Evolutionary conservation across 2,329 filamentous ascomycete genomes (phyloP).

Genomic region (Leptographium wingfieldii): DNA sequence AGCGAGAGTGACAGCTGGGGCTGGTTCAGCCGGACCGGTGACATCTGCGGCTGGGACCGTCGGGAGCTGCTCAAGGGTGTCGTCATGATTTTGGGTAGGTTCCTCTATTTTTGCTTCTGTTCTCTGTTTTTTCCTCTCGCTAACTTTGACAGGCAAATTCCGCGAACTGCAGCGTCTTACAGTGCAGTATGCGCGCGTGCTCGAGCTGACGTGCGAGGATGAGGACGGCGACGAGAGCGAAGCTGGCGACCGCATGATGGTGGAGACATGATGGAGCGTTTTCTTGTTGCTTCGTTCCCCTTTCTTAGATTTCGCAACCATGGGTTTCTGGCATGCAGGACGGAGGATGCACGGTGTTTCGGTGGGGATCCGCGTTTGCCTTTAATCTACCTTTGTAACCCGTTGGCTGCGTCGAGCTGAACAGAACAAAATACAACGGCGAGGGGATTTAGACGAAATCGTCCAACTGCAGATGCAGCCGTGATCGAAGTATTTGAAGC

Average conservation of each 20-base stretch:
- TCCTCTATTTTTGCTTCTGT: not conserved
- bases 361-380: not conserved
- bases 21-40: conserved; percentile 55
- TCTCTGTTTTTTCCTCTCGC: not conserved
- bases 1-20: conserved; percentile 27
- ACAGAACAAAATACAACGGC: not conserved
- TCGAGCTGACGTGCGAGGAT: conserved; percentile 47
- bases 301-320: not conserved
- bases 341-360: not conserved
- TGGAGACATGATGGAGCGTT: conserved; percentile 6
- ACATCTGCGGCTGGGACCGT: conserved; percentile 82
- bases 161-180: conserved; percentile 86
- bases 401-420: not conserved
- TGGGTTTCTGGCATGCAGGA: not conserved
- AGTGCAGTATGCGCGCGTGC: conserved; percentile 83
- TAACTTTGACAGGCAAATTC: conserved; percentile 63
- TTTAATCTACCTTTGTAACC: not conserved
- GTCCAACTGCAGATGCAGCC: not conserved
- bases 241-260: conserved; percentile 9
- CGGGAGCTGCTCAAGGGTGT: conserved; percentile 81
- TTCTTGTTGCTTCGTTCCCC: not conserved
- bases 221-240: conserved; percentile 17
- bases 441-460: not conserved
- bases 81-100: conserved; percentile 80
- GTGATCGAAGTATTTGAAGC: not conserved